These are phyloP conservation scores for Neoscytalidium dimidiatum DNA, from an alignment of 2,329 filamentous ascomycete genomes.

Conservation along the genomic window DNA sequence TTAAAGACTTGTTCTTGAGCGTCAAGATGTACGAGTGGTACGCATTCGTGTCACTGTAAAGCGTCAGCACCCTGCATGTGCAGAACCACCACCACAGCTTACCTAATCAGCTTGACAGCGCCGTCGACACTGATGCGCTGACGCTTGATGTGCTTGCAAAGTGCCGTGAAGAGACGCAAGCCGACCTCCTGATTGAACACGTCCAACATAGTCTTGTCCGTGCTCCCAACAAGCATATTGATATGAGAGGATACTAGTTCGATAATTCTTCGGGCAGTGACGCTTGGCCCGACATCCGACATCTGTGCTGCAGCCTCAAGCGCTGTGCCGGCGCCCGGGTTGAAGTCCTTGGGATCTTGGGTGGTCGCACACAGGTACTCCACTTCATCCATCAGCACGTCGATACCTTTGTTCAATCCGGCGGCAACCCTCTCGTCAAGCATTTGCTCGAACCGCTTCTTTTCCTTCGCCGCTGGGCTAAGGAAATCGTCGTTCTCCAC, in stretches of 20 bases:
- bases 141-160: constrained; percentile 97
- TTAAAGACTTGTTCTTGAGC: constrained; percentile 78
- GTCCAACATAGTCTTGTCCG: constrained; percentile 96
- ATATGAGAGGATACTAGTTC: constrained; percentile 87
- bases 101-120: constrained; percentile 83
- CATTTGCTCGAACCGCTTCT: constrained; percentile 99
- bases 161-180: constrained; percentile 81
- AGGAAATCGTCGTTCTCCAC: constrained; percentile 94
- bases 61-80: not conserved
- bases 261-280: constrained; percentile 77
- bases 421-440: constrained; percentile 95
- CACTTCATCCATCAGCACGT: constrained; percentile 97
- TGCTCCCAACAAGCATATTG: constrained; percentile 88
- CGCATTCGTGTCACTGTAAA: constrained; percentile 86
- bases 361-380: constrained; percentile 91
- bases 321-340: constrained; percentile 59
- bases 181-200: constrained; percentile 99
- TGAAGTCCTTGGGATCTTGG: constrained; percentile 86
- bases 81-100: constrained; percentile 23
- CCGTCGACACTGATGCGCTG: constrained; percentile 89
- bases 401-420: constrained; percentile 94
- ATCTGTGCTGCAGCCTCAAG: constrained; percentile 32
- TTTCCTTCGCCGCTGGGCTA: constrained; percentile 86
- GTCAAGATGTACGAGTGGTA: constrained; percentile 84
- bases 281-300: constrained; percentile 70